Evolutionary conservation across 2,329 filamentous ascomycete species (phyloP).

Genomic region (Ophiostoma ulmi): DNA sequence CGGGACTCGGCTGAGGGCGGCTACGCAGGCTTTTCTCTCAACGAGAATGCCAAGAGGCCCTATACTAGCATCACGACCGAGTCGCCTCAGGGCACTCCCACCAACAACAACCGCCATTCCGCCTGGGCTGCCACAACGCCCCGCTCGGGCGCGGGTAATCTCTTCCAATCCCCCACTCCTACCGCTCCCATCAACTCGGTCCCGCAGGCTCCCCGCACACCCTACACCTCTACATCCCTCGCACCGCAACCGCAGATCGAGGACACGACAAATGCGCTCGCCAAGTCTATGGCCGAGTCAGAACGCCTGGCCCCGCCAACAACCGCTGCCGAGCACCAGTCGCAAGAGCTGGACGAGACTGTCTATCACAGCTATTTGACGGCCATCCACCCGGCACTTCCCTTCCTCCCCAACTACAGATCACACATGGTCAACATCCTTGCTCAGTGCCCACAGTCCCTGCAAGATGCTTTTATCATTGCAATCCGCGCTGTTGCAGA

Average conservation of each 20-base stretch:
- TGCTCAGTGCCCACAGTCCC: slow-evolving; percentile 48
- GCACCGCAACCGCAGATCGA: slow-evolving; percentile 25
- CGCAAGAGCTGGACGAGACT: slow-evolving; percentile 41
- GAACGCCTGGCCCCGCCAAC: slow-evolving; percentile 30
- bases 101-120: slow-evolving; percentile 31
- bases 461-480: slow-evolving; percentile 60
- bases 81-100: neutral
- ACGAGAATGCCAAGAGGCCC: slow-evolving; percentile 44
- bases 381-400: slow-evolving; percentile 61
- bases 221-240: slow-evolving; percentile 22
- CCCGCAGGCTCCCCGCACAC: slow-evolving; percentile 9
- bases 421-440: slow-evolving; percentile 52
- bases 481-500: slow-evolving; percentile 57
- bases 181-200: slow-evolving; percentile 16
- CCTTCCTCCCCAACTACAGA: slow-evolving; percentile 57
- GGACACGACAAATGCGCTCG: slow-evolving; percentile 17
- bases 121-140: slow-evolving; percentile 47
- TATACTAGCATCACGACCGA: slow-evolving; percentile 44
- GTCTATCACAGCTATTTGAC: slow-evolving; percentile 56
- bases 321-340: slow-evolving; percentile 29
- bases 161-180: slow-evolving; percentile 26
- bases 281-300: slow-evolving; percentile 28
- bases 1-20: slow-evolving; percentile 43
- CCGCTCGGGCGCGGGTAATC: slow-evolving; percentile 36
- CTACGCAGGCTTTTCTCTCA: slow-evolving; percentile 35